phyloP scores from a whole-genome alignment of 139 green algal species.

The Chlamydomonas sp. region DNA sequence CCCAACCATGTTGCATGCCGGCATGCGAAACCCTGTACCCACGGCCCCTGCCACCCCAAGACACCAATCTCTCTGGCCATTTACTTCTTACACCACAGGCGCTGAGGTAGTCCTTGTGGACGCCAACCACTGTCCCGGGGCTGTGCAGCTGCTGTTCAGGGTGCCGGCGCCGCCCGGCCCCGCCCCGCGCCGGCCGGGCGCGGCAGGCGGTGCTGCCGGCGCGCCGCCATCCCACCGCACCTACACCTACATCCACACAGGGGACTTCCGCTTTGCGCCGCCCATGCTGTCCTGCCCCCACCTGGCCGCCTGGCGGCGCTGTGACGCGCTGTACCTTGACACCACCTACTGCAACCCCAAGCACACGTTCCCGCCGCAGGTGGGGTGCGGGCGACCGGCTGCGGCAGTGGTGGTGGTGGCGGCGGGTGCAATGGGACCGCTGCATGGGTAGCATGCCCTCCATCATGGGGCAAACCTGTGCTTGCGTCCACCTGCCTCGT shows the following conservation, averaged over 20 bases:
- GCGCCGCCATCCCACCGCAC: neutral
- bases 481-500: too few relatives aligned
- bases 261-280: constrained; percentile 80
- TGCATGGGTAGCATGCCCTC: too few relatives aligned
- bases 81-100: constrained; percentile 17
- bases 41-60: neutral
- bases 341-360: constrained; percentile 86
- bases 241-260: constrained; percentile 73
- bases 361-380: constrained; percentile 78
- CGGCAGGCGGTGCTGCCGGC: neutral
- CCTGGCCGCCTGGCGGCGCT: constrained; percentile 58
- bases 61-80: neutral
- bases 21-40: too few relatives aligned
- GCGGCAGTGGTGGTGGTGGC: too few relatives aligned
- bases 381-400: neutral
- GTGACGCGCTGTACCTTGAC: constrained; percentile 80
- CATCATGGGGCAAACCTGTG: too few relatives aligned
- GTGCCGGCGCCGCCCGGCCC: constrained; percentile 40
- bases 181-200: neutral
- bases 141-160: constrained; percentile 80
- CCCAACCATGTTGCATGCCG: too few relatives aligned
- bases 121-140: constrained; percentile 88
- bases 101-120: constrained; percentile 81
- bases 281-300: constrained; percentile 58
- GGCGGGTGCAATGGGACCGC: too few relatives aligned